Percentiles rank a stretch among this genome's conserved stretches.
Conservation (phyloP, 306 rosid genomes). For the Vachellia collinsii region DNA sequence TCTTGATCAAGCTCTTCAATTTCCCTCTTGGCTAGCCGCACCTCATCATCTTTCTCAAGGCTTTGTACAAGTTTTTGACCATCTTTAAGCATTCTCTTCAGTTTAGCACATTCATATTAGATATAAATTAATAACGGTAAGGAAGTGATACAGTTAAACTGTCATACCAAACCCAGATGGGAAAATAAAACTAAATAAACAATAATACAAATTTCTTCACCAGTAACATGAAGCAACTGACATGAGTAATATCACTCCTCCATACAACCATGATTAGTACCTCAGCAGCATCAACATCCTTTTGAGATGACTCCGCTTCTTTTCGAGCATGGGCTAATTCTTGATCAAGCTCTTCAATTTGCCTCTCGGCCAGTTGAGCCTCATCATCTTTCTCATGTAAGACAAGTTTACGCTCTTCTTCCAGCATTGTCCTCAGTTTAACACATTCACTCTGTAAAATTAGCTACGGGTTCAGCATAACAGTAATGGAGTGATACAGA, state of each 20-base stretch:
- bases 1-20: too few species aligned
- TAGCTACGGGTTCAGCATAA: neutral
- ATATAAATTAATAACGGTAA: neutral
- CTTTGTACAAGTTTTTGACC: too few species aligned
- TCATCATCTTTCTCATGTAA: neutral
- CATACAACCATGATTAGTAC: neutral
- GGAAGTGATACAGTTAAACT: neutral
- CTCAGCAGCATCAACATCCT: neutral
- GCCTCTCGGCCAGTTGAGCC: neutral
- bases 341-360: neutral
- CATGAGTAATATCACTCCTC: too few species aligned
- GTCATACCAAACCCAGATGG: neutral
- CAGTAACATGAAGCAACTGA: too few species aligned
- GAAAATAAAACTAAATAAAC: neutral
- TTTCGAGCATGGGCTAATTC: neutral
- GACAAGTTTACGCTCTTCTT: slow-evolving; percentile 2
- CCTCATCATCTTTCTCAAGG: too few species aligned
- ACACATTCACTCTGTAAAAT: neutral
- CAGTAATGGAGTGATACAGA: neutral
- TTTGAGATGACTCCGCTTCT: neutral
- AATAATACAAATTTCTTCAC: too few species aligned
- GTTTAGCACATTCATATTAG: too few species aligned
- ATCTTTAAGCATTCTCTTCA: too few species aligned
- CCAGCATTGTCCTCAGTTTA: neutral
- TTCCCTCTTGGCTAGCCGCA: too few species aligned